Conservation (phyloP, 371 early-diverging fungal species). For the Mortierella sp. region DNA sequence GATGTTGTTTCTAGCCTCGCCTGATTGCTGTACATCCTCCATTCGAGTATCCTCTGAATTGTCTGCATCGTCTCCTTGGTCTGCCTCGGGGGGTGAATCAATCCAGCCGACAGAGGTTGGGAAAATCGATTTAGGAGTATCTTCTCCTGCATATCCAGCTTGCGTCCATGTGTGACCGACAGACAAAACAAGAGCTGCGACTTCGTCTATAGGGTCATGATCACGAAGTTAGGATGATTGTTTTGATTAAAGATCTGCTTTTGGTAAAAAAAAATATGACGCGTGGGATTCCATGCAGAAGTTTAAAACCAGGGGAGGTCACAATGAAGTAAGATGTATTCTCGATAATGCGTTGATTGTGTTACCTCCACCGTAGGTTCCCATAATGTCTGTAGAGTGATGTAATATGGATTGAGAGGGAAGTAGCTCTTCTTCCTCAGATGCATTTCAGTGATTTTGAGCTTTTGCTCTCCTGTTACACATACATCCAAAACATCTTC, state of each 20-base stretch:
- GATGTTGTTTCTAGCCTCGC: constrained; percentile 30
- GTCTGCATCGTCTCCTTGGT: constrained; percentile 51
- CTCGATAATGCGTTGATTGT: not conserved
- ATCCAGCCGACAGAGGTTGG: constrained; percentile 80
- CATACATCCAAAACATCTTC: no score
- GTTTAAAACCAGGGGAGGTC: not conserved
- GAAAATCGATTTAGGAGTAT: constrained; percentile 87
- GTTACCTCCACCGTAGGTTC: constrained; percentile 83
- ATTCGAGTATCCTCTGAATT: constrained; percentile 47
- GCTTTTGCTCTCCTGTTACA: not conserved
- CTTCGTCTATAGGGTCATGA: constrained; percentile 80
- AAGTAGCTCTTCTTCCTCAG: not conserved
- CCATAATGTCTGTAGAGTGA: constrained; percentile 64
- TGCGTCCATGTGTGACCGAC: constrained; percentile 89
- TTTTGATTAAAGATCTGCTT: no score
- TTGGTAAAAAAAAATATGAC: no score
- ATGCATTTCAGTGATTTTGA: not conserved
- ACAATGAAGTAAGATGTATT: not conserved
- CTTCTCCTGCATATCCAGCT: constrained; percentile 97
- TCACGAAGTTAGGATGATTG: not conserved
- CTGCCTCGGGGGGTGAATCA: constrained; percentile 51
- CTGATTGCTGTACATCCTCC: constrained; percentile 40
- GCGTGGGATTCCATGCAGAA: no score
- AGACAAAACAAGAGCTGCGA: constrained; percentile 93
- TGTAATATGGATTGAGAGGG: not conserved